Conservation (phyloP, 106 monocot genomes). For the Hemerocallis citrina region DNA sequence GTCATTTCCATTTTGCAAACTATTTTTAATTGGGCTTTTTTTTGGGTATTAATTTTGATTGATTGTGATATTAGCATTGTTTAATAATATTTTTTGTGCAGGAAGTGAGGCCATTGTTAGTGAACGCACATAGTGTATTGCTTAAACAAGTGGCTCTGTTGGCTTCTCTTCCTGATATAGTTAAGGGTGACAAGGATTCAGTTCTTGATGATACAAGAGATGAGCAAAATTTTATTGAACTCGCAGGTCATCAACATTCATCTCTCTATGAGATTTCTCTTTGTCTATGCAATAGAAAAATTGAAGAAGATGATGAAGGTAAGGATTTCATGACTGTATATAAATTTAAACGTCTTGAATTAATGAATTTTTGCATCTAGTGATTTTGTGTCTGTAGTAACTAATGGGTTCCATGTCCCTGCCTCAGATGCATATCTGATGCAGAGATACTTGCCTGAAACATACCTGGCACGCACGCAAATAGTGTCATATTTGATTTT, state of each 20-base stretch:
- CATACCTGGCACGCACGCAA: too few species aligned
- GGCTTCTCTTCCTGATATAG: conserved; percentile 30
- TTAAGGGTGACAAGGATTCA: conserved; percentile 16
- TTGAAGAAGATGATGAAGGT: conserved; percentile 16
- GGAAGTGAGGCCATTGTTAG: conserved; percentile 66
- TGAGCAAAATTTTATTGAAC: conserved; percentile 45
- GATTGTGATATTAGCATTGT: too few species aligned
- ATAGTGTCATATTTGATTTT: too few species aligned
- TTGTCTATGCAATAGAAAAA: not conserved
- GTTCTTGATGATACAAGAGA: not conserved
- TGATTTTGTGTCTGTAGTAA: too few species aligned
- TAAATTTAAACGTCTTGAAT: too few species aligned
- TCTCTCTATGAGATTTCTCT: conserved; percentile 70
- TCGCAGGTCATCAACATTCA: conserved; percentile 60
- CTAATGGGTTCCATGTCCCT: too few species aligned
- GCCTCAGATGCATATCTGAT: too few species aligned
- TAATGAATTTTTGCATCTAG: too few species aligned
- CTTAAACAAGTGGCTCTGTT: conserved; percentile 30
- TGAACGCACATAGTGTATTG: conserved; percentile 53
- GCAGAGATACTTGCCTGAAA: too few species aligned
- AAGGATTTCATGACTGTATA: too few species aligned
- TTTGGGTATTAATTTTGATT: not conserved
- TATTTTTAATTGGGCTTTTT: not conserved
- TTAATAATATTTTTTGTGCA: conserved; percentile 8
- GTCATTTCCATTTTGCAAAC: conserved; percentile 12